Evolutionary conservation across 1,139 yeast species (phyloP), one percentile per base, ranked within the genome.

Genomic region (Suhomyces bolitotheri): DNA sequence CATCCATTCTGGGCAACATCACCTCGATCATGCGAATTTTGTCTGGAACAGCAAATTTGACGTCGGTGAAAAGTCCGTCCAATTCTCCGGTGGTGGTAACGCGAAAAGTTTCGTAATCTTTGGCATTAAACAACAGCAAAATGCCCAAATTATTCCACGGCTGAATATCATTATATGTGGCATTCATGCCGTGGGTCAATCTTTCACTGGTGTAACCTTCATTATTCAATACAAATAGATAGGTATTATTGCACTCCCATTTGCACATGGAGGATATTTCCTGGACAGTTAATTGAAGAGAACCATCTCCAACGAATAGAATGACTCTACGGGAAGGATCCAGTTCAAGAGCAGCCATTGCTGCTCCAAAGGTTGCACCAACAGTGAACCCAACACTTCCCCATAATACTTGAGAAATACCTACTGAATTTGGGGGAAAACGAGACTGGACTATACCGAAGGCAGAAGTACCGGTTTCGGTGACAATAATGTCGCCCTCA

Each of bases 401-500:
- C 90, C 94, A 87, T 56, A 87, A 71, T 30, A 86, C 94, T 66
- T 87, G 95, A 35, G 94, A 84, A 47, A 87, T 86, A 54, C 95
- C 95, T 47, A 76, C 64, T 29, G 82, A 73, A 58, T 80, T 67
- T 54, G 74, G 66, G 46, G 95, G 95, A 80, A 83, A 86, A 56
- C 78, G 77, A 29, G 92, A 73, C 57, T 81, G 85, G 49, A 82
- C 76, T 48, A 87, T 80, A 66, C 96, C 96, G 57, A 87, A 86
- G 25, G 94, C 87, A 22, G 95, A 82, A 27, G 96, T 87, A 65
- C 96, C 95, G 31, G 95, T 86, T 63, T 87, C 96, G 40, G 92
- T 80, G 51, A 87, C 73, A 49, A 87, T 77, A 42, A 86, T 73
- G 64, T 87, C 96, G 46, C 92, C 90, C 53, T 81, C 82, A 56